phyloP scores from a whole-genome alignment of 2,329 filamentous ascomycete species.

The Pyrenochaeta sp. region DNA sequence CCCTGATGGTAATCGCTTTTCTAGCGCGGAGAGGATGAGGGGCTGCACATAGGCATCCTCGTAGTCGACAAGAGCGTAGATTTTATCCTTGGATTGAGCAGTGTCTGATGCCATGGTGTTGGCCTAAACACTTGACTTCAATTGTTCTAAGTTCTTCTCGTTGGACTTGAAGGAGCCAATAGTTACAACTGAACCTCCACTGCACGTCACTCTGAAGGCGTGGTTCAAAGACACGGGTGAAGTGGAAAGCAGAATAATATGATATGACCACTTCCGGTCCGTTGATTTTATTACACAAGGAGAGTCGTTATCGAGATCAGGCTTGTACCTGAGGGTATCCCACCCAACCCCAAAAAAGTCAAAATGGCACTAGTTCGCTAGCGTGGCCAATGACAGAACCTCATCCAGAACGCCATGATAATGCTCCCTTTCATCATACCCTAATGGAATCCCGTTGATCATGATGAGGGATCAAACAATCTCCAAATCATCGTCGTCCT shows the following conservation, averaged over 20 bases:
- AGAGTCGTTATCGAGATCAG: constrained; percentile 28
- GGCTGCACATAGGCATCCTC: constrained; percentile 90
- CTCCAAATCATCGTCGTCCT: constrained; percentile 58
- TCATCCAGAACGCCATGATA: constrained; percentile 26
- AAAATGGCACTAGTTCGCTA: constrained; percentile 36
- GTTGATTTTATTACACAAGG: constrained; percentile 22
- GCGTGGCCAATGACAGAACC: constrained; percentile 36
- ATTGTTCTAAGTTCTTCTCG: no score
- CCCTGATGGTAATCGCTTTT: constrained; percentile 64
- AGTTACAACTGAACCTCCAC: no score
- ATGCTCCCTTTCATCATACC: constrained; percentile 1
- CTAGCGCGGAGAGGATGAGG: constrained; percentile 77
- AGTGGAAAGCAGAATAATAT: not conserved
- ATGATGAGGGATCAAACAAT: constrained; percentile 52
- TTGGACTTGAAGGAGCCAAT: no score
- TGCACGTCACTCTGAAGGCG: no score
- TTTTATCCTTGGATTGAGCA: constrained; percentile 13
- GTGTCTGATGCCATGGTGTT: constrained; percentile 21
- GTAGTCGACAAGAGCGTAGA: constrained; percentile 82
- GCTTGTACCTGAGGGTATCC: constrained; percentile 16
- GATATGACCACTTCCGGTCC: not conserved
- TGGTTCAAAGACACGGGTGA: not conserved
- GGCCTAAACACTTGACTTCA: no score
- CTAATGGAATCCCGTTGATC: constrained; percentile 16
- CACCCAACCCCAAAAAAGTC: constrained; percentile 24